Percentiles rank a stretch among this genome's conserved stretches.
phyloP scores from a whole-genome alignment of 768 basidiomycete species.

The Austroboletus eburneus region DNA sequence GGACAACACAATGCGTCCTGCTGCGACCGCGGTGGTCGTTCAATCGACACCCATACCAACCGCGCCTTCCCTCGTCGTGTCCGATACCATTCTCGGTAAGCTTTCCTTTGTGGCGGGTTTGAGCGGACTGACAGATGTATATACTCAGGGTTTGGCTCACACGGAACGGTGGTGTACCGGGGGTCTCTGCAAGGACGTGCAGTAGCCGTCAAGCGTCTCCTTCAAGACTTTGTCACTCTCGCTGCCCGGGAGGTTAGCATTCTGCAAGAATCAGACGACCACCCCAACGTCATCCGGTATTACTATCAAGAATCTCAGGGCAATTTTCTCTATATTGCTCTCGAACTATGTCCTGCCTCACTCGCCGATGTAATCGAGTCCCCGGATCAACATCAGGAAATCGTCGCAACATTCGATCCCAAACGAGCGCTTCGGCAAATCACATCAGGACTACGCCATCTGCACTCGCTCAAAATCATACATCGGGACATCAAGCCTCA shows the following conservation, averaged over 20 bases:
- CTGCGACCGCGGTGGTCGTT: constrained; percentile 20
- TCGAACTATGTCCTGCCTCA: constrained; percentile 90
- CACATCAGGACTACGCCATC: constrained; percentile 80
- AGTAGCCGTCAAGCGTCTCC: constrained; percentile 95
- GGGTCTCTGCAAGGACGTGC: constrained; percentile 96
- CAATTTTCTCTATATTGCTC: constrained; percentile 95
- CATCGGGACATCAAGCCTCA: constrained; percentile 99
- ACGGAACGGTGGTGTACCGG: constrained; percentile 93
- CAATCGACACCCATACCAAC: constrained; percentile 18
- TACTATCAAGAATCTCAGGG: constrained; percentile 94
- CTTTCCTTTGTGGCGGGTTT: constrained; percentile 1
- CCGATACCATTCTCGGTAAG: constrained; percentile 72
- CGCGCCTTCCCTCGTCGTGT: constrained; percentile 59
- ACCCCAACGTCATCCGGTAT: constrained; percentile 97
- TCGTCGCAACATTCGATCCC: constrained; percentile 74
- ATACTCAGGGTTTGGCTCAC: constrained; percentile 83
- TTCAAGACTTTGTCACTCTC: constrained; percentile 93
- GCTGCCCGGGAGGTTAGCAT: constrained; percentile 92
- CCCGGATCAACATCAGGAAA: constrained; percentile 74
- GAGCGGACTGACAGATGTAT: constrained; percentile 2
- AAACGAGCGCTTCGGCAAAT: constrained; percentile 88
- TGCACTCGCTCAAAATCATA: constrained; percentile 93
- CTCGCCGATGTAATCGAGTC: constrained; percentile 84
- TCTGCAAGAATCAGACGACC: constrained; percentile 95
- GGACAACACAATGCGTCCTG: constrained; percentile 11